Base-by-base conservation (phyloP, 306 rosid species). In the Fagus crenata region DNA sequence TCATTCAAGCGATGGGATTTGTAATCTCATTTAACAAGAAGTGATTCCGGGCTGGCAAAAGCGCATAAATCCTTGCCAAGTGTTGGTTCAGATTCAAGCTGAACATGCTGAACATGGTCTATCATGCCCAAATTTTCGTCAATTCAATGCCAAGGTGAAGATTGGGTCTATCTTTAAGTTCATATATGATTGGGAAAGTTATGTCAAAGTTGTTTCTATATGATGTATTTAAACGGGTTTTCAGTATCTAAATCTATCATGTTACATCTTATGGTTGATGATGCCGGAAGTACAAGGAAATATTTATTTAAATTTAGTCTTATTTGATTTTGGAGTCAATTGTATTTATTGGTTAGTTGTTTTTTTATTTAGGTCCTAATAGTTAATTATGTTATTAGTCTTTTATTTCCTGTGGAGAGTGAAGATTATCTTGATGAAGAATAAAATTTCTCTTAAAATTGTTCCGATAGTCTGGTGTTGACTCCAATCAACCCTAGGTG, bases 101-200 rank as follows among this genome's bases (percentile, higher is more conserved):
- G 83, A 79, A 76, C 77, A 88, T 79, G 85, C 55, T 51, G 79
- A 51, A 41, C 82, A 18, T 39, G 90, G 86, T 64, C 75, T 72
- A 18, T 8, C 73, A 58, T 94, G 98, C 84, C 97, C 96, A 60
- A 87, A 58, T 71, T 94, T 97, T 84, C 86, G 96, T 60, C 98
- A 94, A 76, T 82, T 82, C 71, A 94, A 94, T 88, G 93, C 88
- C 18, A 94, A 94, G 98, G 98, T 94, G 75, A 81, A 81, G 70
- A 79, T 43, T 76, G 14, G 12, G 67, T 17, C 12, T 56, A 39
- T 32, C 39, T 5, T 15, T 7, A 46, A 42, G 12, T 12, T 51
- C 3, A 22, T 56, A 59, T 53, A 2, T 41, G 33, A 41, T 17
- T 22, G 7, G 18, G 36, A 14, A 55, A 42, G 7, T 39, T 69